Percentiles rank a stretch among this genome's conserved stretches.
Evolutionary conservation across 176 grass and related monocot genomes (phyloP).

Genomic region (Stipa capillata): DNA sequence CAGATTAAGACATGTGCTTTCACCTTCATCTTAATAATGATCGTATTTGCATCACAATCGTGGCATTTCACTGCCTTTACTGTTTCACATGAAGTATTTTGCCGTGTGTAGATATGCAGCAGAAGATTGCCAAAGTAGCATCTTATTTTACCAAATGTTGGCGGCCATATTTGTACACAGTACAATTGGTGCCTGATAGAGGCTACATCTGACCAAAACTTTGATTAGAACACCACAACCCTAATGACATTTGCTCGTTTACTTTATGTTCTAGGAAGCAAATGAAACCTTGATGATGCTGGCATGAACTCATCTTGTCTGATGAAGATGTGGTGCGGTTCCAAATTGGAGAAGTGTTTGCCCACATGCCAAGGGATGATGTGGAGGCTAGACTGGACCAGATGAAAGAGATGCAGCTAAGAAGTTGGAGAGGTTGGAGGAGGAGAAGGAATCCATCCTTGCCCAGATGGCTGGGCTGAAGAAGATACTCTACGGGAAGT

Average conservation of each 20-base stretch:
- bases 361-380: constrained; percentile 78
- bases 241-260: background rate
- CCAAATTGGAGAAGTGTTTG: constrained; percentile 91
- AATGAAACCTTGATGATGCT: constrained; percentile 93
- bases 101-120: background rate
- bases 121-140: background rate
- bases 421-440: constrained; percentile 65
- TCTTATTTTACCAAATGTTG: background rate
- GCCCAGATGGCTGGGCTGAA: constrained; percentile 82
- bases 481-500: constrained; percentile 92
- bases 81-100: background rate
- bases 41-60: no score
- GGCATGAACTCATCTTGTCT: constrained; percentile 82
- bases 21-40: background rate
- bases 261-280: constrained; percentile 49
- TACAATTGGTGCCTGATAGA: background rate
- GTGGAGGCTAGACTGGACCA: constrained; percentile 77
- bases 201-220: background rate
- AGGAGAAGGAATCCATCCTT: constrained; percentile 77
- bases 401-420: constrained; percentile 85
- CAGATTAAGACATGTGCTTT: background rate
- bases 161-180: background rate
- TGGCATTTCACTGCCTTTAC: background rate
- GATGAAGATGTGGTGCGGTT: constrained; percentile 93
- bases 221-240: background rate